Evolutionary conservation across 1,284 basidiomycete genomes (phyloP), one percentile per base, ranked within the genome.

Genomic region (Exobasidium rhododendri): DNA sequence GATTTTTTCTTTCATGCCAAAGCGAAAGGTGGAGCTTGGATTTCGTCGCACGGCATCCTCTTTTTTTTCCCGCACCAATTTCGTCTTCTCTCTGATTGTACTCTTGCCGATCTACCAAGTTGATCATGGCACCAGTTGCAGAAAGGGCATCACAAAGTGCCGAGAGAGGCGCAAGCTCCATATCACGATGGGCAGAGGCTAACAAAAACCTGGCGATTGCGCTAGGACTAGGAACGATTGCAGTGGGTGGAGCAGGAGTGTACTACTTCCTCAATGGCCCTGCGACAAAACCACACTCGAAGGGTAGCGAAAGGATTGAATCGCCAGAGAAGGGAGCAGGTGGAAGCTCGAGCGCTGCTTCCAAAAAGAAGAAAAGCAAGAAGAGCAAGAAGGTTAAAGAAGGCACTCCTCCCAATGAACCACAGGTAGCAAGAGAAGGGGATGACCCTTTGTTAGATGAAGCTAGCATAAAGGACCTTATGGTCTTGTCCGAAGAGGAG

Each of bases 381-480:
- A 67, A 64, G 44, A 58, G 61, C 32, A 75, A 71, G 61, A 73
- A 73, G 67, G 53, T 40, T n/a, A 68, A 70, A 61, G 63, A 63
- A 30, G 32, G 35, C 7, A 53, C 55, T 20, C n/a, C n/a, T n/a
- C 51, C 47, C 28, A 62, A 40, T 3, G 65, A 63, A 2, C 43
- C 61, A 11, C 35, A 40, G 35, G 10, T 17, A 40, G 59, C 64
- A 20, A 61, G 58, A 20, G 64, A 66, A 31, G 28, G 10, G 56
- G 63, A 68, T 29, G 77, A 74, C 10, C 74, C 77, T 1, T 57
- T 79, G 56, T 67, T 79, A 28, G 74, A 79, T 53, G 77, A 79
- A 58, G 77, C 73, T 1, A 64, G 67, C 24, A 72, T 76, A 40
- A 52, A 57, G 52, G 55, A 62, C 44, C 69, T 79, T 29, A 71